A percentile compares a stretch with the other conserved stretches of the same genome.
Evolutionary conservation across 257 asterid species (phyloP).

Genomic region (Paraleonurus japonicus): DNA sequence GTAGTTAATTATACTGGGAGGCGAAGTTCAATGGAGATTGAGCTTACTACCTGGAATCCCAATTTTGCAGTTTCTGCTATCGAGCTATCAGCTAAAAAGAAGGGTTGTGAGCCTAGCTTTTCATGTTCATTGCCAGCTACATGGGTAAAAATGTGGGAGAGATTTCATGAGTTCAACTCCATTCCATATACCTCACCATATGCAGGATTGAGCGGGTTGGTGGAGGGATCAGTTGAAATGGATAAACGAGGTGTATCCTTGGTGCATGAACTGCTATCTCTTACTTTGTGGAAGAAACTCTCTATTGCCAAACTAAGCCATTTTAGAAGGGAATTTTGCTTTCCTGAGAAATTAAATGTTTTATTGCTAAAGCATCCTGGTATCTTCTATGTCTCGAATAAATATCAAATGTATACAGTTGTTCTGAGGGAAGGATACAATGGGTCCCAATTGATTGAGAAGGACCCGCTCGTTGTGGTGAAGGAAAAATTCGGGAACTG

Average conservation of each 20-base stretch:
- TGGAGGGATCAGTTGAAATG: constrained; percentile 66
- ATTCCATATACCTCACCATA: constrained; percentile 82
- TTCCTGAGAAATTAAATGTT: constrained; percentile 69
- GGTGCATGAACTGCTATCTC: constrained; percentile 76
- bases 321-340: constrained; percentile 72
- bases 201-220: constrained; percentile 27
- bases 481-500: constrained; percentile 87
- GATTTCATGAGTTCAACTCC: constrained; percentile 72
- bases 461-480: constrained; percentile 77
- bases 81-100: constrained; percentile 48
- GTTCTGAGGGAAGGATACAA: constrained; percentile 76
- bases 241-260: constrained; percentile 66
- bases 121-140: constrained; percentile 63
- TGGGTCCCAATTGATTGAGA: constrained; percentile 67
- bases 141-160: constrained; percentile 80
- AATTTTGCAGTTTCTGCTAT: constrained; percentile 60
- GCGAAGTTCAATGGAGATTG: constrained; percentile 81
- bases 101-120: constrained; percentile 56
- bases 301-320: constrained; percentile 69
- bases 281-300: constrained; percentile 81
- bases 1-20: constrained; percentile 64
- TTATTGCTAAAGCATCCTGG: constrained; percentile 85
- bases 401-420: constrained; percentile 66
- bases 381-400: constrained; percentile 76
- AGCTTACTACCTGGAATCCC: constrained; percentile 65